Evolutionary conservation across 768 basidiomycete genomes (phyloP), one percentile per base, ranked within the genome.

Genomic region (Pisolithus sp.): DNA sequence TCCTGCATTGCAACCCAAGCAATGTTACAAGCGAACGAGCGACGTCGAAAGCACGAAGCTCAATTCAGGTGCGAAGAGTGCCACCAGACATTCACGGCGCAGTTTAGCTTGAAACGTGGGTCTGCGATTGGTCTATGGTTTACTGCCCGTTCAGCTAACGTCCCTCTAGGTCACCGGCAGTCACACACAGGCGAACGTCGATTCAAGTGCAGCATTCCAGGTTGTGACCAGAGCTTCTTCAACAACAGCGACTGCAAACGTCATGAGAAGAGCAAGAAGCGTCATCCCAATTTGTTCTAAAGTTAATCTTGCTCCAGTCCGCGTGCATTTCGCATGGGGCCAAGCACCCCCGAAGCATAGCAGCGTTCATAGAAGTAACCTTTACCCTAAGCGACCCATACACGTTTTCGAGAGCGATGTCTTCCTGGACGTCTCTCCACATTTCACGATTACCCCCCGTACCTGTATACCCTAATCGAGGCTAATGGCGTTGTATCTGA

Each of bases 171-270:
- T 13, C 68, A 68, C 18, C 2, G 0, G 5, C 68, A 66, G 30
- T 68, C 66, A 0, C 66, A 68, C 38, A 59, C 55, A 15, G 66
- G 66, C 15, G 53, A 59, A 20, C 59, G 59, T 1, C 68, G 62
- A 1, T 68, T 58, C 53, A 20, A 1, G 1, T 68, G 66, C 58
- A 4, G 34, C 4, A 46, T 69, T 30, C 45, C 56, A 6, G 68
- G 68, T 2, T 68, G 66, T 50, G 5, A 0, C 0, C 66, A 68
- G 37, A 57, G 55, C 15, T 68, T 68, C 45, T 68, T 43, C 53
- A 68, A 68, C 50, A 66, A 54, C 39, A 69, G 66, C 10, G 66
- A 68, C 18, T 69, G 66, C 51, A 68, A 63, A 40, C 66, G 66
- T 43, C 66, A 68, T 9, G 66, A 68, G 53, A 68, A 54, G 50